These are phyloP conservation scores for Linnemannia zychae DNA, from an alignment of 192 early-diverging fungal species.

Conservation along the genomic window DNA sequence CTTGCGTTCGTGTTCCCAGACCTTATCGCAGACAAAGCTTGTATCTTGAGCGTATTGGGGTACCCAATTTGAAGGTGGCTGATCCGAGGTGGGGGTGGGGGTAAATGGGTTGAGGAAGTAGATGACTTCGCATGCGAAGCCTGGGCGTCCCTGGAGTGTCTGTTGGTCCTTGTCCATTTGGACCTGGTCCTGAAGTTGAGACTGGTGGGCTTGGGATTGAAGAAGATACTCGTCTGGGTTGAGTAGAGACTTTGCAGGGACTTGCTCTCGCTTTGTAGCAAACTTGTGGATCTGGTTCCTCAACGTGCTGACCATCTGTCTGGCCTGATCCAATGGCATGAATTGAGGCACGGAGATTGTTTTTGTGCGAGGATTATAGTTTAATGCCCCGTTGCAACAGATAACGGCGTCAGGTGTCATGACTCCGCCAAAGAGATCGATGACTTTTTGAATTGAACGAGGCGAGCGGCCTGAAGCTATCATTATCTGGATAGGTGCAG, in stretches of 20 bases:
- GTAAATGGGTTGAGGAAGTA: conserved; percentile 1
- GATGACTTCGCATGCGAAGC: conserved; percentile 43
- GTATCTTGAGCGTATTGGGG: conserved; percentile 30
- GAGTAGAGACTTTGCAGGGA: conserved; percentile 2
- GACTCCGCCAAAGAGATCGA: conserved; percentile 49
- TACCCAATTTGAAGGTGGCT: neutral
- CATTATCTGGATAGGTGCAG: conserved; percentile 44
- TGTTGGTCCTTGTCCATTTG: neutral
- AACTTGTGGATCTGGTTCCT: neutral
- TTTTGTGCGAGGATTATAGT: conserved; percentile 38
- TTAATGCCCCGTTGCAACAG: conserved; percentile 61
- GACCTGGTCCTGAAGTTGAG: neutral
- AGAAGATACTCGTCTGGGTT: neutral
- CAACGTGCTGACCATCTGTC: conserved; percentile 6
- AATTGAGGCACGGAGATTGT: conserved; percentile 39
- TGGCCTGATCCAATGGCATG: conserved; percentile 18
- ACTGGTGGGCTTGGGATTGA: too few species aligned
- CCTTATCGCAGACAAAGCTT: conserved; percentile 38
- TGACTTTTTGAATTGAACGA: conserved; percentile 56
- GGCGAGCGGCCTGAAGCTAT: conserved; percentile 60
- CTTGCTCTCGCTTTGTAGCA: neutral
- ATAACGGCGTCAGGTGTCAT: conserved; percentile 57
- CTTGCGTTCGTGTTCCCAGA: conserved; percentile 36
- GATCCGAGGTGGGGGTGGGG: too few species aligned
- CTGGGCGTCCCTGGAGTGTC: conserved; percentile 26